Conservation (phyloP, 495 filamentous ascomycete genomes). For the Podospora bellae-mahoneyi region DNA sequence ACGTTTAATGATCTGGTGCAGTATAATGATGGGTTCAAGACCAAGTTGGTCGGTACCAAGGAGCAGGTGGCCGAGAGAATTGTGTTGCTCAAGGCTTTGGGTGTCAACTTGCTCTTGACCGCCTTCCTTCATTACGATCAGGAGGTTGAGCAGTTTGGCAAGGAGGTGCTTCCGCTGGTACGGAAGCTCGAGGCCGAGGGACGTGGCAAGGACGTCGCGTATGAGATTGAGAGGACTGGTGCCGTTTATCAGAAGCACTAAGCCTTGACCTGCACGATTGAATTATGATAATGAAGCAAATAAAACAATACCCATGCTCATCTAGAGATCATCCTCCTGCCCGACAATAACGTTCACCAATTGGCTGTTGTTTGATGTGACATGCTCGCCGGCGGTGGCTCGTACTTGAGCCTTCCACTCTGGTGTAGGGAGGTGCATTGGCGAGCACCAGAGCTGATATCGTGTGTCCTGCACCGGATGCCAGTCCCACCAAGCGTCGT, state of each 20-base stretch:
- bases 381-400: neutral
- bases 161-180: constrained; percentile 42
- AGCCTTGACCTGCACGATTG: neutral
- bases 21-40: constrained; percentile 53
- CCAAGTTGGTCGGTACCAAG: constrained; percentile 48
- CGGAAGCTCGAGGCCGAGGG: constrained; percentile 44
- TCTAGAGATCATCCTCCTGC: neutral
- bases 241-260: constrained; percentile 35
- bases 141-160: constrained; percentile 46
- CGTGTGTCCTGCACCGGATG: neutral
- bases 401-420: neutral
- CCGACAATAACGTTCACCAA: neutral
- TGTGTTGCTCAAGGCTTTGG: constrained; percentile 45
- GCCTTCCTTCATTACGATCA: constrained; percentile 50
- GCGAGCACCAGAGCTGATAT: neutral
- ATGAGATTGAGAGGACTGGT: constrained; percentile 42
- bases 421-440: neutral
- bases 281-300: neutral
- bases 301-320: neutral
- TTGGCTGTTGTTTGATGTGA: neutral
- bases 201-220: constrained; percentile 42
- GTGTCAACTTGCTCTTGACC: constrained; percentile 41
- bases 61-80: constrained; percentile 49
- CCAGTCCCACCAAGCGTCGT: neutral
- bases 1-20: constrained; percentile 49